These are phyloP conservation scores for Ceratobasidium sp. DNA, from an alignment of 1,284 basidiomycete genomes.

Conservation along the genomic window DNA sequence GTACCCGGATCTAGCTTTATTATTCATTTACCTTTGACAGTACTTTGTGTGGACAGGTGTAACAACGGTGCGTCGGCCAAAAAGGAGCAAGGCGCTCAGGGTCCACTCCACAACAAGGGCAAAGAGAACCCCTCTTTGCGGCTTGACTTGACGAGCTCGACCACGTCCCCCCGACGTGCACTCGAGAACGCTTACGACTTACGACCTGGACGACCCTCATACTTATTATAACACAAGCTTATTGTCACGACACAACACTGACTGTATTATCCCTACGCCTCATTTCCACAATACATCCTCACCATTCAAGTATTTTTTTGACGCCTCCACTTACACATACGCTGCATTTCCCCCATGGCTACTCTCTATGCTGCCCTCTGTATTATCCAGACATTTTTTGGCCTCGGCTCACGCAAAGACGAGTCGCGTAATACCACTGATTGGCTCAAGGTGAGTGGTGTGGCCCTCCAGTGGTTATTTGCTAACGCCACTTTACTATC, in stretches of 20 bases:
- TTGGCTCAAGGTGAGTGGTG: constrained; percentile 39
- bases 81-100: constrained; percentile 15
- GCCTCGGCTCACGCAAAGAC: constrained; percentile 31
- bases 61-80: constrained; percentile 8
- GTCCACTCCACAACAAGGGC: constrained; percentile 10
- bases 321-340: constrained; percentile 19
- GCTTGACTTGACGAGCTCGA: constrained; percentile 18
- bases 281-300: constrained; percentile 32
- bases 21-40: constrained; percentile 1
- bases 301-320: constrained; percentile 5
- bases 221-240: constrained; percentile 15
- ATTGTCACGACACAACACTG: constrained; percentile 33
- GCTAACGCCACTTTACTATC: neutral
- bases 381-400: constrained; percentile 35
- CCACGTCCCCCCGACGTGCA: constrained; percentile 44
- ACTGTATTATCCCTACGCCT: constrained; percentile 40
- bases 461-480: neutral
- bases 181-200: constrained; percentile 33
- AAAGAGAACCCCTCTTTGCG: constrained; percentile 31
- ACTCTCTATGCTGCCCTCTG: constrained; percentile 23
- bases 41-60: neutral
- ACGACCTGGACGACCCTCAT: constrained; percentile 19
- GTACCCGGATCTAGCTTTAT: constrained; percentile 23
- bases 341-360: constrained; percentile 28
- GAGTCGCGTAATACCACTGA: constrained; percentile 23